These are phyloP conservation scores for Aspergillus indologenus DNA, from an alignment of 495 filamentous ascomycete species.

Conservation along the genomic window DNA sequence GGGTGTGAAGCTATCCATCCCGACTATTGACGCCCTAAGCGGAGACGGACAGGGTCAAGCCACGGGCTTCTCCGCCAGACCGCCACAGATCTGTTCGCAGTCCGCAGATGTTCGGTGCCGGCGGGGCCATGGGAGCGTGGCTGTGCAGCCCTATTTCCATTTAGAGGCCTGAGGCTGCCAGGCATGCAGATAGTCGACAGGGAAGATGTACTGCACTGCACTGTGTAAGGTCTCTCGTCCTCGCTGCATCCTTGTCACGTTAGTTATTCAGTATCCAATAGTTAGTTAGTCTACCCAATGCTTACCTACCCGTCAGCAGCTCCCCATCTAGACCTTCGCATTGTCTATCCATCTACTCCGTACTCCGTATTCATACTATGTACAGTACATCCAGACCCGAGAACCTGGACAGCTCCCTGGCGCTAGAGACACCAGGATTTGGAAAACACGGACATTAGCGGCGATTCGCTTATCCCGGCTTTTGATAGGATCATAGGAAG, in stretches of 20 bases:
- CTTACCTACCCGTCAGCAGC: not conserved
- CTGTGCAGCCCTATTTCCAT: constrained; percentile 16
- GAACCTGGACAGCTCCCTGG: constrained; percentile 18
- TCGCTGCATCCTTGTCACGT: not conserved
- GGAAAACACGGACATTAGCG: constrained; percentile 15
- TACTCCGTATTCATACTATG: too few species aligned
- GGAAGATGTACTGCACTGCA: too few species aligned
- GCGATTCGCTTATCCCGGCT: not conserved
- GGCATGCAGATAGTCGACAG: constrained; percentile 3
- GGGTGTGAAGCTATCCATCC: constrained; percentile 20
- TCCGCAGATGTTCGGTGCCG: not conserved
- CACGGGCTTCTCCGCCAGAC: constrained; percentile 16
- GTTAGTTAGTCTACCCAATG: not conserved
- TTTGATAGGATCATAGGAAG: not conserved
- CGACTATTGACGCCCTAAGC: constrained; percentile 12
- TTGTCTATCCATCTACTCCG: not conserved
- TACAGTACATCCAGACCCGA: constrained; percentile 13
- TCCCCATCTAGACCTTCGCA: not conserved
- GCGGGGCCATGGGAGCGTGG: constrained; percentile 16
- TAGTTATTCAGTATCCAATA: too few species aligned
- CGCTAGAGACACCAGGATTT: constrained; percentile 19
- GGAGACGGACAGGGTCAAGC: constrained; percentile 22
- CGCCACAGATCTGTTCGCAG: constrained; percentile 16
- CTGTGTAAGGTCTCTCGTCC: not conserved
- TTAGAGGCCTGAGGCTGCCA: constrained; percentile 5